phyloP scores from a whole-genome alignment of 495 filamentous ascomycete species.

The Penicillium fimorum region DNA sequence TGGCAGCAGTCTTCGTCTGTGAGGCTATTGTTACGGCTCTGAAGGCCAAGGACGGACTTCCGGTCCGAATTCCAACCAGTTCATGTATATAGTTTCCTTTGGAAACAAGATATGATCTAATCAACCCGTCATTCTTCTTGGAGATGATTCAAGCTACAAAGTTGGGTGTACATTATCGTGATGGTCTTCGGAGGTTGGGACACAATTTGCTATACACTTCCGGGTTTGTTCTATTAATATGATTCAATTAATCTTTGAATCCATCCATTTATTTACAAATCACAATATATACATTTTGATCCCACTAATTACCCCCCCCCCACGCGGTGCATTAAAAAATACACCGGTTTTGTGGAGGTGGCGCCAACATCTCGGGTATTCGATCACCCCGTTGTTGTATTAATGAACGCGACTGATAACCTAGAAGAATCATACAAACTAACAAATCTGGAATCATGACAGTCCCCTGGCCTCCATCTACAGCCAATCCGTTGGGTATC shows the following conservation, averaged over 20 bases:
- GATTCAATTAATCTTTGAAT: too few relatives aligned
- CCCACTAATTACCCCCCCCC: neutral
- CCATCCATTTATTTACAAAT: too few relatives aligned
- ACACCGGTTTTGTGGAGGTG: conserved; percentile 12
- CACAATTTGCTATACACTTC: too few relatives aligned
- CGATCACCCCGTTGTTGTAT: conserved; percentile 14
- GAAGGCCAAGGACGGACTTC: conserved; percentile 5
- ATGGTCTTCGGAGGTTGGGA: too few relatives aligned
- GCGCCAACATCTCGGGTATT: conserved; percentile 12
- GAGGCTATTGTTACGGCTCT: conserved; percentile 12
- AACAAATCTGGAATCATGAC: conserved; percentile 11
- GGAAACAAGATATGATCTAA: neutral
- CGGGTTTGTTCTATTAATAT: too few relatives aligned
- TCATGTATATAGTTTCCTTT: neutral
- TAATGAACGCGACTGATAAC: neutral
- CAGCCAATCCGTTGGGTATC: conserved; percentile 27
- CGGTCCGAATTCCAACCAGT: neutral
- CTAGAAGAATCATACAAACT: neutral
- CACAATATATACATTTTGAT: too few relatives aligned
- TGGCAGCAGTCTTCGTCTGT: conserved; percentile 11
- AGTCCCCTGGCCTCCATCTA: conserved; percentile 16
- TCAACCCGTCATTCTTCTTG: too few relatives aligned
- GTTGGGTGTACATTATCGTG: too few relatives aligned
- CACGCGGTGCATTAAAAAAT: conserved; percentile 6
- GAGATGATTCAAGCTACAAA: too few relatives aligned